phyloP scores from a whole-genome alignment of 768 basidiomycete genomes.

The Tricholoma terreum region DNA sequence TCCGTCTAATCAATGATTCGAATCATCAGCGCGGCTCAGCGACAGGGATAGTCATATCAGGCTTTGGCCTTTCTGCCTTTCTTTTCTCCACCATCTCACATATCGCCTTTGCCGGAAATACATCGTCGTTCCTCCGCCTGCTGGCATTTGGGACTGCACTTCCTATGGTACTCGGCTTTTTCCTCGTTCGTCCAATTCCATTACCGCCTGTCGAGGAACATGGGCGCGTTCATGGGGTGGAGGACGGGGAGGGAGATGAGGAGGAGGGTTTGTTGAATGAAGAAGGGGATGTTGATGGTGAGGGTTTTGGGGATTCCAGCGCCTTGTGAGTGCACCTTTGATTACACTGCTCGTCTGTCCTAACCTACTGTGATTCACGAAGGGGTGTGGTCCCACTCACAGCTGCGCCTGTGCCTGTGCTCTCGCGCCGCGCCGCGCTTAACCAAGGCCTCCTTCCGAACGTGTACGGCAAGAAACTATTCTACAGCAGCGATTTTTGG shows the following conservation, averaged over 20 bases:
- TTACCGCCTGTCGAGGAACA: slow-evolving; percentile 36
- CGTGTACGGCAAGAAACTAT: slow-evolving; percentile 20
- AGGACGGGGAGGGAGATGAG: slow-evolving; percentile 13
- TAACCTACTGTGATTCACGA: too few species aligned
- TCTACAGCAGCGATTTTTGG: slow-evolving; percentile 24
- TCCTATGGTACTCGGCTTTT: slow-evolving; percentile 76
- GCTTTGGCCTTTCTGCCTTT: slow-evolving; percentile 90
- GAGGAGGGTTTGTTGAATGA: slow-evolving; percentile 2
- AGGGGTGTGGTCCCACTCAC: not conserved
- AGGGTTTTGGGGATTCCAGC: not conserved
- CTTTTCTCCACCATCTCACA: slow-evolving; percentile 79
- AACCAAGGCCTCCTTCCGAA: slow-evolving; percentile 18
- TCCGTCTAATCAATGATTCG: too few species aligned
- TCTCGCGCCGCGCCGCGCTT: slow-evolving; percentile 13
- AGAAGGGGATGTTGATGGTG: slow-evolving; percentile 6
- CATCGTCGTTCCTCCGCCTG: slow-evolving; percentile 70
- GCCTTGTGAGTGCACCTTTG: not conserved
- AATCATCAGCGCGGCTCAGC: slow-evolving; percentile 65
- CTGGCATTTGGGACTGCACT: slow-evolving; percentile 75
- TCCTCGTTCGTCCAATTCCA: slow-evolving; percentile 70
- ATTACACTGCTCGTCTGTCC: too few species aligned
- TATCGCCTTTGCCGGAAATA: slow-evolving; percentile 70
- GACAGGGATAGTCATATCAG: slow-evolving; percentile 78
- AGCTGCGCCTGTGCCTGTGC: not conserved
- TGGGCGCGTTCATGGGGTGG: slow-evolving; percentile 14